phyloP scores from a whole-genome alignment of 805 yeast species.

The Ogataea paradorogensis region DNA sequence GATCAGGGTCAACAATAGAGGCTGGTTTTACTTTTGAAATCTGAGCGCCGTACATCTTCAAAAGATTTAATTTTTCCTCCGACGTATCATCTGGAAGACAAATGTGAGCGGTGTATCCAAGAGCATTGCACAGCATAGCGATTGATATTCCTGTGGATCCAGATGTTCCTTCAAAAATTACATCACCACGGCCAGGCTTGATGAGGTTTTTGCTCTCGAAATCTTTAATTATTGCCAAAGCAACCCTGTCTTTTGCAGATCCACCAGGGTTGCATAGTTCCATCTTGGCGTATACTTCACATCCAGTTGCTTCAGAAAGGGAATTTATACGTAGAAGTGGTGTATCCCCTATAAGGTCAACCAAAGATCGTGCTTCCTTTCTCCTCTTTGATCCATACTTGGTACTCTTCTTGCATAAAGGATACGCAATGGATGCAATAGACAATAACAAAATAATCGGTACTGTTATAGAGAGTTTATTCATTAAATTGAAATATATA shows the following conservation, averaged over 20 bases:
- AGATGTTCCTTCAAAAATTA: slow-evolving; percentile 90
- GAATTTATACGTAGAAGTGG: slow-evolving; percentile 76
- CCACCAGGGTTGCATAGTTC: slow-evolving; percentile 92
- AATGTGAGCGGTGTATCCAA: slow-evolving; percentile 90
- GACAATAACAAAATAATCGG: not conserved
- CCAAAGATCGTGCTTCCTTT: slow-evolving; percentile 11
- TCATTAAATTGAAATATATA: too few relatives aligned
- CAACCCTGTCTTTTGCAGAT: slow-evolving; percentile 93
- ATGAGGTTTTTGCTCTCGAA: slow-evolving; percentile 62
- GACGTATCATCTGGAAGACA: slow-evolving; percentile 94
- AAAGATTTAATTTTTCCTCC: slow-evolving; percentile 69
- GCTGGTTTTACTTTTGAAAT: slow-evolving; percentile 91
- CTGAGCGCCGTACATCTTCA: slow-evolving; percentile 74
- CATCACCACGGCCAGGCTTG: slow-evolving; percentile 59
- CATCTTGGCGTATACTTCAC: slow-evolving; percentile 80
- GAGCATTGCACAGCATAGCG: slow-evolving; percentile 83
- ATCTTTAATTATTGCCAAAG: slow-evolving; percentile 71
- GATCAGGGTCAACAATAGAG: slow-evolving; percentile 88
- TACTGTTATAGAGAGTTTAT: too few relatives aligned
- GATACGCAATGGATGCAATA: not conserved
- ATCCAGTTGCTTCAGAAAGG: slow-evolving; percentile 68
- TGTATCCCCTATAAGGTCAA: slow-evolving; percentile 83
- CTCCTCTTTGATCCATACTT: too few relatives aligned
- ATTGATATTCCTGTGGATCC: slow-evolving; percentile 96
- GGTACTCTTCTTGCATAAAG: not conserved